Evolutionary conservation across 164 flowering plant species (phyloP), one percentile per base, ranked within the genome.

Genomic region (Hamamelis virginiana): DNA sequence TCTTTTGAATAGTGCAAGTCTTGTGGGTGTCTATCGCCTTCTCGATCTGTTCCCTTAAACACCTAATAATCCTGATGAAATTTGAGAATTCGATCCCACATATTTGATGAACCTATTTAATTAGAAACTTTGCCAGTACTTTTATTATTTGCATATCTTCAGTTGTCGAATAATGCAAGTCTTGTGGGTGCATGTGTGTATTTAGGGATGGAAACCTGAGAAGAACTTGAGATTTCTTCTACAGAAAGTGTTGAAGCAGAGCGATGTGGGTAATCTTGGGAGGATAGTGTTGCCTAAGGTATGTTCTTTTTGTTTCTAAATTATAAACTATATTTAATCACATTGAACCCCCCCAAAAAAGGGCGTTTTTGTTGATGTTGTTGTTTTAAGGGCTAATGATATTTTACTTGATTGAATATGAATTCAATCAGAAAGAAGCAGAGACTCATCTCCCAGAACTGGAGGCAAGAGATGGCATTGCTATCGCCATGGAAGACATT

Each of bases 201-300:
- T 72, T 33, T 61, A 93, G 98, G 94, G 87, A 3, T 87, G 83
- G 87, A 96, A 91, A 65, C 72, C 88, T 6, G 99, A 91, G 81
- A 91, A 91, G 83, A 96, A 96, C 73, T 76, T 96, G 84, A 89
- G 80, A 77, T 90, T 96, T 75, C 83, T 96, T 12, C 81, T 96
- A 22, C 99, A 96, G 77, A 96, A 96, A 66, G 99, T 96, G 51
- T 80, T 96, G 86, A 93, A 96, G 84, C 99, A 96, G 74, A 96
- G 99, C 74, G 98, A 96, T 72, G 99, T 96, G 71, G 98, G 99
- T 16, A 93, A 82, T 74, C 94, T 96, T n/a, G 98, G 99, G 62
- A 87, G 99, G 70, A 96, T 96, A 47, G 99, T 96, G n/a, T 77
- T 96, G 75, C 99, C 99, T 16, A 96, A 96, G 64, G 99, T 96